These are phyloP conservation scores for Peziza echinospora DNA, from an alignment of 495 filamentous ascomycete genomes.

Conservation along the genomic window DNA sequence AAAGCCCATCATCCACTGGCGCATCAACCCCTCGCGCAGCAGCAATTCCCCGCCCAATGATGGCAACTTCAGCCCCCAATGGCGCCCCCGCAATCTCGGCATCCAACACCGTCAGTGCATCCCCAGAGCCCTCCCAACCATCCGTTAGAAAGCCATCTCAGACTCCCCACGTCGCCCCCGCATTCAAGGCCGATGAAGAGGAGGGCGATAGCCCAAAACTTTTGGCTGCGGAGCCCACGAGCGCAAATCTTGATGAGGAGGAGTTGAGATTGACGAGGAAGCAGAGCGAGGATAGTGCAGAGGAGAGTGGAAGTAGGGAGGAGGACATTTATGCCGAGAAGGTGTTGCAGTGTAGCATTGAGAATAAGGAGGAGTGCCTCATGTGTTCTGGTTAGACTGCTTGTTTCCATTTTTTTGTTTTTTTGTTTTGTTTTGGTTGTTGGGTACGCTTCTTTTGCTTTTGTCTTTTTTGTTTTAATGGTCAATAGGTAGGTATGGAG, in stretches of 20 bases:
- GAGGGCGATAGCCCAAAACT: slow-evolving; percentile 59
- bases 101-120: slow-evolving; percentile 24
- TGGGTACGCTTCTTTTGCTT: too few species aligned
- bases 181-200: slow-evolving; percentile 24
- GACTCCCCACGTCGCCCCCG: slow-evolving; percentile 16
- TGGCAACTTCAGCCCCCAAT: slow-evolving; percentile 22
- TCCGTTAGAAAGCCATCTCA: slow-evolving; percentile 30
- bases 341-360: slow-evolving; percentile 69
- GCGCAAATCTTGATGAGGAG: slow-evolving; percentile 26
- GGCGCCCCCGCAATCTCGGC: slow-evolving; percentile 40
- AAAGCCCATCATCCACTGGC: slow-evolving; percentile 17
- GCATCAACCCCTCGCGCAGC: slow-evolving; percentile 23
- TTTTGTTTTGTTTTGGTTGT: slow-evolving; percentile 10
- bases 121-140: slow-evolving; percentile 29
- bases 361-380: slow-evolving; percentile 51
- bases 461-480: slow-evolving; percentile 7
- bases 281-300: slow-evolving; percentile 43
- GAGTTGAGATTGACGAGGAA: slow-evolving; percentile 26
- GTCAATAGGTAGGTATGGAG: not conserved
- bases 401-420: slow-evolving; percentile 6
- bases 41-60: slow-evolving; percentile 38
- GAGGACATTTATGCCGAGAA: slow-evolving; percentile 83
- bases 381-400: slow-evolving; percentile 44
- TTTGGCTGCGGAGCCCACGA: slow-evolving; percentile 44
- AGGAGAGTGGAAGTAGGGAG: slow-evolving; percentile 47